Conservation (phyloP, 2,329 filamentous ascomycete genomes). For the Claviceps humidiphila region DNA sequence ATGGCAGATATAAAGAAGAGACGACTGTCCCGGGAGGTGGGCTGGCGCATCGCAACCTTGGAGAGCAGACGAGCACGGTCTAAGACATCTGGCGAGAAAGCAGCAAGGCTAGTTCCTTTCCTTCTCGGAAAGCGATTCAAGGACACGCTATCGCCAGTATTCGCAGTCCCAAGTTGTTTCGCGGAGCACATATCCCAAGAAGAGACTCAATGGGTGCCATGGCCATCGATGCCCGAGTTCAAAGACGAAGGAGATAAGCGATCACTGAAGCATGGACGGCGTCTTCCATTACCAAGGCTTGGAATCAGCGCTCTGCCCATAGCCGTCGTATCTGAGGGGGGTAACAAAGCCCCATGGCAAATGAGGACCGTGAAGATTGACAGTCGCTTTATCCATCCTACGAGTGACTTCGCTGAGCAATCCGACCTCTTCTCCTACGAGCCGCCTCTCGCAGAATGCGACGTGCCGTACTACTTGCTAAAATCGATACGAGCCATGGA, state of each 20-base stretch:
- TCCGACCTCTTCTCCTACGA: neutral
- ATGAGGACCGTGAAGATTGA: constrained; percentile 14
- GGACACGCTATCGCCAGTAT: constrained; percentile 20
- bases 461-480: constrained; percentile 6
- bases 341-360: constrained; percentile 15
- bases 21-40: constrained; percentile 14
- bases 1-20: constrained; percentile 15
- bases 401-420: neutral
- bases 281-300: constrained; percentile 20
- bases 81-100: neutral
- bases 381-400: constrained; percentile 9
- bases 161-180: constrained; percentile 21
- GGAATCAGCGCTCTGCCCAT: constrained; percentile 8
- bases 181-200: constrained; percentile 11
- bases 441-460: constrained; percentile 2
- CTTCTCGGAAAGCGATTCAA: constrained; percentile 15
- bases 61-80: constrained; percentile 8
- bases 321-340: constrained; percentile 7
- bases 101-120: constrained; percentile 8
- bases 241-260: constrained; percentile 23
- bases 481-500: constrained; percentile 3
- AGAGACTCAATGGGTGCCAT: constrained; percentile 12
- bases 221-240: constrained; percentile 23
- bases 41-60: constrained; percentile 11
- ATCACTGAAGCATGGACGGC: constrained; percentile 13